Evolutionary conservation across 108 stramenopile genomes (phyloP), one percentile per base, ranked within the genome.

Genomic region (Cyclotella kingstonii): DNA sequence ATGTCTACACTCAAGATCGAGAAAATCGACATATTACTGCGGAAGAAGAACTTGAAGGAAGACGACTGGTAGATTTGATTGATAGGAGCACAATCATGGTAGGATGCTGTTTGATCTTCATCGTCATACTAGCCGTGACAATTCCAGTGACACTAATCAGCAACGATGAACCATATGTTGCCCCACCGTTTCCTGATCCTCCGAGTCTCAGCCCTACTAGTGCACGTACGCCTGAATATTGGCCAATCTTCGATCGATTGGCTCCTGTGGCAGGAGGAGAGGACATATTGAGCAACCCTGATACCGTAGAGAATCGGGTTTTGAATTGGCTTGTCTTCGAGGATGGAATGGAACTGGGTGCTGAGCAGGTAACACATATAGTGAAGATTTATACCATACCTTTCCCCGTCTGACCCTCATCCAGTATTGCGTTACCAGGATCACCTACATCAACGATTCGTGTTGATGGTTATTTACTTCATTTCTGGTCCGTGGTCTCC

Each of bases 391-490:
- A n/a, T n/a, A n/a, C n/a, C n/a, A n/a, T n/a, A n/a, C n/a, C n/a
- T n/a, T n/a, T n/a, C n/a, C n/a, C n/a, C n/a, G n/a, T n/a, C n/a
- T n/a, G n/a, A n/a, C n/a, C n/a, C n/a, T n/a, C n/a, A n/a, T n/a
- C n/a, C n/a, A n/a, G n/a, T n/a, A n/a, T n/a, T n/a, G n/a, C n/a
- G n/a, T 6, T 39, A 23, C 23, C 62, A 62, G 28, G 67, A 63
- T 40, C 53, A 67, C 42, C 40, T 68, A 34, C 66, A 68, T 62
- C 73, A 75, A 28, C 38, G 73, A 22, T 75, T 68, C 28, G 66
- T 75, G 4, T 39, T 67, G 11, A 75, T 75, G 73, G 73, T 75
- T 21, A 68, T 75, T 53, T 75, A 75, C 33, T 75, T 75, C 15
- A 63, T 63, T 41, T 26, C 21, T 42, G 70, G 70, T 19, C 70